A percentile compares a stretch with the other conserved stretches of the same genome.
These are phyloP conservation scores for Neospora caninum DNA, from an alignment of 169 alveolate species.

Conservation along the genomic window DNA sequence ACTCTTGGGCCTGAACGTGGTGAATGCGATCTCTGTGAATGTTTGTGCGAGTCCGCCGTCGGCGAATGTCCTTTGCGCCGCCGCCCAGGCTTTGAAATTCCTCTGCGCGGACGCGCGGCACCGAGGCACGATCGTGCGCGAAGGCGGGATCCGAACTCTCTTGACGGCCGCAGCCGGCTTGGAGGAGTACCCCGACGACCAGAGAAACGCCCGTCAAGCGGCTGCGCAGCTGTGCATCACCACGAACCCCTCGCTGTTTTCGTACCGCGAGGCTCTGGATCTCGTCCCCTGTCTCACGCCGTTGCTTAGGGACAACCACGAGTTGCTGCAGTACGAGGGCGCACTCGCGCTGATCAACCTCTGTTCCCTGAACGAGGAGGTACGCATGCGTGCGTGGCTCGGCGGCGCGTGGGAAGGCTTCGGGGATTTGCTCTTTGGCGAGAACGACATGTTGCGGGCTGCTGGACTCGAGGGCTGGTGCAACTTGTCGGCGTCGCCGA, in stretches of 20 bases:
- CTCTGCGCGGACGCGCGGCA: constrained; percentile 14
- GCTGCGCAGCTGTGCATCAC: constrained; percentile 54
- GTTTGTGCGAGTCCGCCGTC: constrained; percentile 29
- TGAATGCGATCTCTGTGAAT: not conserved
- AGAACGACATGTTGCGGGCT: constrained; percentile 53
- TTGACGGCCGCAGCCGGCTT: not conserved
- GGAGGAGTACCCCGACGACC: constrained; percentile 26
- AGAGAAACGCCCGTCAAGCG: constrained; percentile 47
- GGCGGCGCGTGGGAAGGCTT: constrained; percentile 56
- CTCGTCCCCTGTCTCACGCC: constrained; percentile 35
- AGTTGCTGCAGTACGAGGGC: constrained; percentile 65
- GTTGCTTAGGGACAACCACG: constrained; percentile 39
- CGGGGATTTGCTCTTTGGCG: constrained; percentile 41
- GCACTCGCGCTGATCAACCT: constrained; percentile 56
- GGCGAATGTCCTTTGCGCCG: constrained; percentile 36
- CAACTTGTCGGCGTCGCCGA: constrained; percentile 29
- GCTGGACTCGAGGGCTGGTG: constrained; percentile 68
- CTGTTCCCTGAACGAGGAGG: constrained; percentile 30
- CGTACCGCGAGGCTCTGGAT: constrained; percentile 31
- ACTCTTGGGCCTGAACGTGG: constrained; percentile 26
- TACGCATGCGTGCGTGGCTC: constrained; percentile 19
- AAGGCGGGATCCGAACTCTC: constrained; percentile 45
- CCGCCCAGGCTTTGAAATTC: constrained; percentile 29
- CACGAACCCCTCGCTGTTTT: constrained; percentile 36
- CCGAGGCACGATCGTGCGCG: constrained; percentile 34